phyloP scores from a whole-genome alignment of 2,329 filamentous ascomycete genomes.

The Apiospora hydei region DNA sequence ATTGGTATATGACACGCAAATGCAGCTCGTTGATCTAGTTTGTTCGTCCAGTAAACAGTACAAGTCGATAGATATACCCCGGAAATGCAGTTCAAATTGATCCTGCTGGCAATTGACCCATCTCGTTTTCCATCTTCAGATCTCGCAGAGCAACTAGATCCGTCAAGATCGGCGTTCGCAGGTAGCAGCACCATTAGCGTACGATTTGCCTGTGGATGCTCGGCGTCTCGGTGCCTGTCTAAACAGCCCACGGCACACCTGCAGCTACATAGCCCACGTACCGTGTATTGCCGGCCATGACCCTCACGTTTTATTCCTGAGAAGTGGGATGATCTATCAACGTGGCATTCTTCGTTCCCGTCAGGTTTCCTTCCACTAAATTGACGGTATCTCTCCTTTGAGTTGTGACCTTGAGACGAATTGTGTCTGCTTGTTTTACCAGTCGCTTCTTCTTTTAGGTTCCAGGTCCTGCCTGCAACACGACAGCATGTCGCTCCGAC shows the following conservation, averaged over 20 bases:
- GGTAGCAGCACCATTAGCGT: constrained; percentile 12
- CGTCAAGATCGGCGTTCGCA: constrained; percentile 1
- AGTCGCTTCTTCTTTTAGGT: not conserved
- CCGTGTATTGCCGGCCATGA: constrained; percentile 15
- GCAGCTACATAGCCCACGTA: not conserved
- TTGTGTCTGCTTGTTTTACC: not conserved
- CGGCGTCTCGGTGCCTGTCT: constrained; percentile 9
- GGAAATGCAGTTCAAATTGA: not conserved
- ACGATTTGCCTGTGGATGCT: constrained; percentile 17
- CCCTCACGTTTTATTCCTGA: constrained; percentile 13
- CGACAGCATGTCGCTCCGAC: constrained; percentile 49
- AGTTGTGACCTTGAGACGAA: not conserved
- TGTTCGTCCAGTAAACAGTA: not conserved
- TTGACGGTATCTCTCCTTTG: not conserved
- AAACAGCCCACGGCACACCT: not conserved
- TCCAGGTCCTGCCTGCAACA: not conserved
- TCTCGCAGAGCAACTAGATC: not conserved
- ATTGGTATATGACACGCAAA: not conserved
- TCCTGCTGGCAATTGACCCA: not conserved
- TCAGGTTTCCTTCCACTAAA: not conserved
- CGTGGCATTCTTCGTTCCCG: not conserved
- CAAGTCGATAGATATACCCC: not conserved
- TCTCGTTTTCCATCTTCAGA: not conserved
- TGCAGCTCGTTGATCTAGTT: not conserved
- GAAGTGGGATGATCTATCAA: not conserved